Conservation (phyloP, 495 filamentous ascomycete genomes). For the Aspergillus bertholletiae region DNA sequence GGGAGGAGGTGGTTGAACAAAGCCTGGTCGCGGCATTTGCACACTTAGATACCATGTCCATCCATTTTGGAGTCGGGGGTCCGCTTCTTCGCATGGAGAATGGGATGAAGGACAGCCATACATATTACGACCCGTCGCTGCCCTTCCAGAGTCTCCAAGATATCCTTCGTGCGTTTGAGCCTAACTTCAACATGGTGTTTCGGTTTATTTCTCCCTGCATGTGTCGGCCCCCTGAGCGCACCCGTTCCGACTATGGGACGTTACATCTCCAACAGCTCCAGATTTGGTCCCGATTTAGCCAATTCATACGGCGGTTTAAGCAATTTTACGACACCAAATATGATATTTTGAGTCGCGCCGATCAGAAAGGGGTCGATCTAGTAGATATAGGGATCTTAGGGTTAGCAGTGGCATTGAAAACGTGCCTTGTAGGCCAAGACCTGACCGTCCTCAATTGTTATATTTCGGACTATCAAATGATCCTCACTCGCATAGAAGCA, state of each 20-base stretch:
- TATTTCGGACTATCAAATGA: no score
- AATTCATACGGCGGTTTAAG: neutral
- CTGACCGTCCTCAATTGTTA: neutral
- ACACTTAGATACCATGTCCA: conserved; percentile 4
- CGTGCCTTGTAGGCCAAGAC: neutral
- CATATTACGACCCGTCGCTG: neutral
- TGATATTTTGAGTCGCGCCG: neutral
- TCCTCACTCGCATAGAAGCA: no score
- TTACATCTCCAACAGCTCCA: no score
- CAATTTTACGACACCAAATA: neutral
- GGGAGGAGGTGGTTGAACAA: no score
- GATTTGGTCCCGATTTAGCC: neutral
- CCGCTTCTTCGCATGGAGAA: neutral
- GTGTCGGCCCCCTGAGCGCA: no score
- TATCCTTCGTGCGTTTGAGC: no score
- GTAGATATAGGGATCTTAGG: neutral
- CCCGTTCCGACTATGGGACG: no score
- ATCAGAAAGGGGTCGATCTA: neutral
- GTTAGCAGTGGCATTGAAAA: neutral
- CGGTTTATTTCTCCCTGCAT: no score
- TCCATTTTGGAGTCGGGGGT: conserved; percentile 1
- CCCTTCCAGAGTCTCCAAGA: neutral
- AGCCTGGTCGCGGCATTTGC: conserved; percentile 1
- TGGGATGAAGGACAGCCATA: no score
- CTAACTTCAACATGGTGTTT: no score